Evolutionary conservation across 495 filamentous ascomycete genomes (phyloP).

Genomic region (Hypoxylon cercidicola): DNA sequence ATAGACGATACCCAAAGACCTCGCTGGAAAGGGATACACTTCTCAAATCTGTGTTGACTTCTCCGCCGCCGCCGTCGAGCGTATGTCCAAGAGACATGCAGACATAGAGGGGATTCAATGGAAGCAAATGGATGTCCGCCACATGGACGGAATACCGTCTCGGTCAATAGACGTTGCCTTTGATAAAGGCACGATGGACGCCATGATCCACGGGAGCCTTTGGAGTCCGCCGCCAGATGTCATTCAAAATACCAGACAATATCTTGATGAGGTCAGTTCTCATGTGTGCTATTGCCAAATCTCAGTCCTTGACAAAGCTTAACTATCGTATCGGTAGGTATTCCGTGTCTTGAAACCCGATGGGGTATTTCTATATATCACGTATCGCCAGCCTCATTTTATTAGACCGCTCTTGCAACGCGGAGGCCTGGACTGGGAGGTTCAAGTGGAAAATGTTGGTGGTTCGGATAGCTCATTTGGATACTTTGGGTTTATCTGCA

Average conservation of each 20-base stretch:
- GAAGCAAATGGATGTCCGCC: slow-evolving; percentile 63
- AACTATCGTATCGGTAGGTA: slow-evolving; percentile 53
- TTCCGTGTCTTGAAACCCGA: slow-evolving; percentile 62
- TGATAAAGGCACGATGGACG: slow-evolving; percentile 71
- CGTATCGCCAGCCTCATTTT: slow-evolving; percentile 70
- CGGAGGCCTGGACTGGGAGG: slow-evolving; percentile 43
- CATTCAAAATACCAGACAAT: slow-evolving; percentile 61
- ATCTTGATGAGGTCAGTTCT: slow-evolving; percentile 63
- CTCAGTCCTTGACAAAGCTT: slow-evolving; percentile 23
- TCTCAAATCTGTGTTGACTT: slow-evolving; percentile 70
- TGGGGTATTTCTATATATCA: slow-evolving; percentile 66
- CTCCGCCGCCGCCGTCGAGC: slow-evolving; percentile 60
- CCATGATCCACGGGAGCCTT: slow-evolving; percentile 67
- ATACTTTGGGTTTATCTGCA: slow-evolving; percentile 23
- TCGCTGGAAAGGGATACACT: slow-evolving; percentile 56
- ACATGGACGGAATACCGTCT: slow-evolving; percentile 52
- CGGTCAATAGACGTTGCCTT: slow-evolving; percentile 65
- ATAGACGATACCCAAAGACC: slow-evolving; percentile 47
- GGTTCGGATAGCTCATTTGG: slow-evolving; percentile 24
- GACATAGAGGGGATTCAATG: slow-evolving; percentile 55
- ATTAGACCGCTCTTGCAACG: slow-evolving; percentile 61
- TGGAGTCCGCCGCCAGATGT: slow-evolving; percentile 67
- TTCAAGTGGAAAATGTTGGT: slow-evolving; percentile 29
- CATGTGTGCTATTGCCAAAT: not conserved
- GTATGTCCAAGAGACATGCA: slow-evolving; percentile 58